Evolutionary conservation across 2,329 filamentous ascomycete genomes (phyloP).

Genomic region (Echinosphaeria canescens): DNA sequence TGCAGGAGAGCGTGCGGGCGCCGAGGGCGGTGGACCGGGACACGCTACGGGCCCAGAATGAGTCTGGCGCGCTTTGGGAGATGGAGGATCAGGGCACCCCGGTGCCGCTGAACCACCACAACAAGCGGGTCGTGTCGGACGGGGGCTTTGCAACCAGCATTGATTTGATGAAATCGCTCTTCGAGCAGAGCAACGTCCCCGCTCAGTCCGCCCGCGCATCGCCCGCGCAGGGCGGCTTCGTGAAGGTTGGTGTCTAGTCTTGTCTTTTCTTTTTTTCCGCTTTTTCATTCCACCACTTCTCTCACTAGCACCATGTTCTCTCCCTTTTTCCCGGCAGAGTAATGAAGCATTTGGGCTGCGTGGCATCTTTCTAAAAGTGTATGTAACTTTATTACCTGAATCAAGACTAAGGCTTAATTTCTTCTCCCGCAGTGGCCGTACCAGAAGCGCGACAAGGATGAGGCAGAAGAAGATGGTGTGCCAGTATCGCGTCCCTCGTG

Average conservation of each 20-base stretch:
- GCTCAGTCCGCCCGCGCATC: constrained; percentile 28
- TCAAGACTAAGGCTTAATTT: constrained; percentile 21
- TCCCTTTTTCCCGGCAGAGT: no score
- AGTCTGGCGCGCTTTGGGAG: constrained; percentile 33
- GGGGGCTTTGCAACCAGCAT: constrained; percentile 71
- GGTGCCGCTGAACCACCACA: constrained; percentile 10
- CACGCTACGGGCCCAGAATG: constrained; percentile 36
- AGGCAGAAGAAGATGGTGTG: constrained; percentile 40
- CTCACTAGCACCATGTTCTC: constrained; percentile 5
- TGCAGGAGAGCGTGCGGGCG: constrained; percentile 85
- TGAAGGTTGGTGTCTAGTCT: constrained; percentile 55
- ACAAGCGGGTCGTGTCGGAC: constrained; percentile 17
- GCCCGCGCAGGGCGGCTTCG: constrained; percentile 48
- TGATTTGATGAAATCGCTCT: constrained; percentile 90
- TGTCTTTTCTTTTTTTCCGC: constrained; percentile 1
- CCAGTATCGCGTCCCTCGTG: constrained; percentile 53
- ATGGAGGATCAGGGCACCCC: constrained; percentile 11
- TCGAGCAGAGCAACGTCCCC: constrained; percentile 46
- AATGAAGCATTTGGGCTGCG: no score
- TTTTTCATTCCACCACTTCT: constrained; percentile 1
- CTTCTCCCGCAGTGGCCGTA: constrained; percentile 56
- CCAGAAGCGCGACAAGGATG: constrained; percentile 53
- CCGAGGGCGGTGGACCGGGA: constrained; percentile 86
- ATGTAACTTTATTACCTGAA: constrained; percentile 10
- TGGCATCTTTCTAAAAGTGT: constrained; percentile 1